A percentile compares a stretch with the other conserved stretches of the same genome.
These are phyloP conservation scores for Fistulinella prunicolor DNA, from an alignment of 768 basidiomycete species.

Conservation along the genomic window DNA sequence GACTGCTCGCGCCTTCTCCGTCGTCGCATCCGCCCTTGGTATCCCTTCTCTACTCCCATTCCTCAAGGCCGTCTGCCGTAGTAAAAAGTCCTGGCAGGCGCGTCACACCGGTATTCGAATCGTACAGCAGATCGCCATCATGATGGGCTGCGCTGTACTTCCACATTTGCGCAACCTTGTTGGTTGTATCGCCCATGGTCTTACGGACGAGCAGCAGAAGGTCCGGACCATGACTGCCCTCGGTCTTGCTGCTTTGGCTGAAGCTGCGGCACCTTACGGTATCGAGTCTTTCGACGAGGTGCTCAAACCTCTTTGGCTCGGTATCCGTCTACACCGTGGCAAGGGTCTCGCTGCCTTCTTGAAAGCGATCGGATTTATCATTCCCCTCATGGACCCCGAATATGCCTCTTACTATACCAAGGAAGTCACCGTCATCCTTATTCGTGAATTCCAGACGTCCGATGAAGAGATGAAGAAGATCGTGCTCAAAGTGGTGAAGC, in stretches of 20 bases:
- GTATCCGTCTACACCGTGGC: conserved; percentile 74
- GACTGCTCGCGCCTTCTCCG: conserved; percentile 97
- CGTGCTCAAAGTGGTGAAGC: conserved; percentile 97
- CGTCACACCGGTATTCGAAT: conserved; percentile 99
- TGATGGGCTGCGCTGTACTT: conserved; percentile 99
- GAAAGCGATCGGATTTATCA: conserved; percentile 98
- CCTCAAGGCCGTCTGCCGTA: conserved; percentile 96
- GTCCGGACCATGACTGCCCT: conserved; percentile 79
- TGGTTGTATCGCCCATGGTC: conserved; percentile 86
- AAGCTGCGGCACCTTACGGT: conserved; percentile 97
- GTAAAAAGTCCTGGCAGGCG: conserved; percentile 99
- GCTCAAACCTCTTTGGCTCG: conserved; percentile 74
- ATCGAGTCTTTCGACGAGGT: conserved; percentile 99
- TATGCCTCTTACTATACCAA: conserved; percentile 99
- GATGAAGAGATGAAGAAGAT: conserved; percentile 99
- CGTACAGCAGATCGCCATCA: conserved; percentile 98
- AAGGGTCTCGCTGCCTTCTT: conserved; percentile 77
- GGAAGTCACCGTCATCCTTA: conserved; percentile 94
- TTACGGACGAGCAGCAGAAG: conserved; percentile 78
- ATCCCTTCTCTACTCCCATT: conserved; percentile 97
- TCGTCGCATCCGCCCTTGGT: conserved; percentile 97
- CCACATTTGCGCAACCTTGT: conserved; percentile 97
- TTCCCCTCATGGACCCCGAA: conserved; percentile 99
- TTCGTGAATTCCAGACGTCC: conserved; percentile 97
- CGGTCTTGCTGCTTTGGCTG: conserved; percentile 86